These are phyloP conservation scores for Podospora appendiculata DNA, from an alignment of 495 filamentous ascomycete species.

Conservation along the genomic window DNA sequence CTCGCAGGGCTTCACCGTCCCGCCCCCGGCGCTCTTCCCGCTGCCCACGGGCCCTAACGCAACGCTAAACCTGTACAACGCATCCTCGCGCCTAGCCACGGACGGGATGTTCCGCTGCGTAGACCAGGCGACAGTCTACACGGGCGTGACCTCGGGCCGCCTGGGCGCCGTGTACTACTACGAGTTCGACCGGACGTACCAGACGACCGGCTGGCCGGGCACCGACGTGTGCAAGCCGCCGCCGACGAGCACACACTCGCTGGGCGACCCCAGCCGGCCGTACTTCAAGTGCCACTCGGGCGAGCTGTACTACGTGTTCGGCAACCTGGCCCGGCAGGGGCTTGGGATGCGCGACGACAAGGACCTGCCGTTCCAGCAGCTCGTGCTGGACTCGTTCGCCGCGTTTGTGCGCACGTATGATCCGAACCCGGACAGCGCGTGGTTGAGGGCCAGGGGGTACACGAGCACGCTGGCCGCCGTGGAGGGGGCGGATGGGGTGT, in stretches of 20 bases:
- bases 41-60: conserved; percentile 23
- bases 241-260: conserved; percentile 19
- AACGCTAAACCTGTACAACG: conserved; percentile 38
- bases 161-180: conserved; percentile 34
- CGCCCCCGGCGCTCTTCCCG: conserved; percentile 28
- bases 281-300: conserved; percentile 28
- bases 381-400: conserved; percentile 26
- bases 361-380: conserved; percentile 29
- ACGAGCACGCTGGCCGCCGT: conserved; percentile 10
- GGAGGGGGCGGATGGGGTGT: conserved; percentile 10
- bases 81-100: conserved; percentile 34
- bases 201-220: conserved; percentile 38
- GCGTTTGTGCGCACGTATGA: conserved; percentile 28
- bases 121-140: conserved; percentile 38
- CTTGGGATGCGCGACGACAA: conserved; percentile 27
- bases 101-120: conserved; percentile 45
- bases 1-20: conserved; percentile 30
- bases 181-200: conserved; percentile 48
- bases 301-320: conserved; percentile 30
- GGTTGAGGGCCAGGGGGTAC: conserved; percentile 24
- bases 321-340: conserved; percentile 29
- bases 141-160: conserved; percentile 20
- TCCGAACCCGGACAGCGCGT: conserved; percentile 28
- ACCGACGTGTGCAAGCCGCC: conserved; percentile 39
- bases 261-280: conserved; percentile 36